Percentiles rank a stretch among this genome's conserved stretches.
phyloP scores from a whole-genome alignment of 768 basidiomycete genomes.

The Lactarius indigo region DNA sequence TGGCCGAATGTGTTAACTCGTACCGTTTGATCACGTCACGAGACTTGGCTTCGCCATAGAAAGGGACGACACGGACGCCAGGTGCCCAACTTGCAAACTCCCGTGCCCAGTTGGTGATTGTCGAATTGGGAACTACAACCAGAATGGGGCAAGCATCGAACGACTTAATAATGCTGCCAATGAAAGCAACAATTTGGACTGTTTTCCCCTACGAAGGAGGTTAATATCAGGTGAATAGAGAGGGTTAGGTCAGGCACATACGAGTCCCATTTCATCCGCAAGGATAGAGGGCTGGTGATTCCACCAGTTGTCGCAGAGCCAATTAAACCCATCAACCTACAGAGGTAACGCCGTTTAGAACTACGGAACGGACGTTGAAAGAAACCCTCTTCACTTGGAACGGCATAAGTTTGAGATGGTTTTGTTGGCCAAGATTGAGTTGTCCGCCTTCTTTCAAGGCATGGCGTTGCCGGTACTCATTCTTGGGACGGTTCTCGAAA shows the following conservation, averaged over 20 bases:
- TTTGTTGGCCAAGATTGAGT: constrained; percentile 64
- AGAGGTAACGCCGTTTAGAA: constrained; percentile 1
- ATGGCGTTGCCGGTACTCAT: constrained; percentile 47
- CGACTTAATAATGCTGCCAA: constrained; percentile 59
- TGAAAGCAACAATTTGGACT: constrained; percentile 83
- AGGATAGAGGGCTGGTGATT: constrained; percentile 79
- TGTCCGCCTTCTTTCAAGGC: constrained; percentile 42
- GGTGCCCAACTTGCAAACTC: constrained; percentile 91
- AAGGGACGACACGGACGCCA: constrained; percentile 72
- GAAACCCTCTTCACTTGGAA: constrained; percentile 62
- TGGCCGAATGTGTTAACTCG: constrained; percentile 63
- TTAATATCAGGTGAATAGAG: background rate
- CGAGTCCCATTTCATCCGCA: constrained; percentile 97
- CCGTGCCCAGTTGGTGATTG: constrained; percentile 91
- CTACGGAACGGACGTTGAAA: background rate
- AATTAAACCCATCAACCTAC: constrained; percentile 77
- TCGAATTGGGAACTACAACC: constrained; percentile 94
- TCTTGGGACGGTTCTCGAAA: constrained; percentile 53
- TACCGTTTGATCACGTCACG: constrained; percentile 78
- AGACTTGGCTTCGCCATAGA: constrained; percentile 74
- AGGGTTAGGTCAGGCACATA: constrained; percentile 33
- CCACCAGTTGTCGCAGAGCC: constrained; percentile 89
- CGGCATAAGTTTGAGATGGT: constrained; percentile 69
- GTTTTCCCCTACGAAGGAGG: constrained; percentile 69
- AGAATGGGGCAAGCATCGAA: constrained; percentile 73